A percentile compares a stretch with the other conserved stretches of the same genome.
Evolutionary conservation across 2,329 filamentous ascomycete species (phyloP).

Genomic region (Coniella lustricola): DNA sequence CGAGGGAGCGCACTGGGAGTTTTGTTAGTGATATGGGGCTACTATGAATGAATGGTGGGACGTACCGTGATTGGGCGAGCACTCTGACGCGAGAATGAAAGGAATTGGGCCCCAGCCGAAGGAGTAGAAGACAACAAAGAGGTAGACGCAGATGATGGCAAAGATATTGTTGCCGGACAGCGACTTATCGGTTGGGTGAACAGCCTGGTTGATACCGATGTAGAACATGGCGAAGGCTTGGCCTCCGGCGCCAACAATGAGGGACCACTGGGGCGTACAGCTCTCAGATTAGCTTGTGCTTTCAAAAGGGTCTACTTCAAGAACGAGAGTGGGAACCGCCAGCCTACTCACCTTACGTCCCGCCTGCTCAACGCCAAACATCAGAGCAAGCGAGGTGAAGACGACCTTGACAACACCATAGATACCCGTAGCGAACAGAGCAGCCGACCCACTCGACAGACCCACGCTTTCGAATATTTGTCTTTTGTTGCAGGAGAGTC

Average conservation of each 20-base stretch:
- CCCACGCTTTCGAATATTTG: slow-evolving; percentile 60
- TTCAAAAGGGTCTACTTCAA: background rate
- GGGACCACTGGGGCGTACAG: slow-evolving; percentile 38
- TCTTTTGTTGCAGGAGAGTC: slow-evolving; percentile 17
- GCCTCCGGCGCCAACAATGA: slow-evolving; percentile 36
- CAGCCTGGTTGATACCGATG: slow-evolving; percentile 29
- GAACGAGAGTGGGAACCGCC: slow-evolving; percentile 26
- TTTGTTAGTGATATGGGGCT: background rate
- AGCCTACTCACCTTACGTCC: slow-evolving; percentile 17
- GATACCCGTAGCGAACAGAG: slow-evolving; percentile 66
- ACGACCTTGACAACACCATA: slow-evolving; percentile 66
- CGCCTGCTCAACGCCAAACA: slow-evolving; percentile 16
- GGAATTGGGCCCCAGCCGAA: slow-evolving; percentile 23
- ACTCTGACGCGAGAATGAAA: slow-evolving; percentile 21
- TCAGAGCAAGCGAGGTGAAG: slow-evolving; percentile 20
- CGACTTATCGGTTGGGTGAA: slow-evolving; percentile 24
- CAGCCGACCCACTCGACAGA: slow-evolving; percentile 46
- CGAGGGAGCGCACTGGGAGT: slow-evolving; percentile 18
- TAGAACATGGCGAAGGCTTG: slow-evolving; percentile 35
- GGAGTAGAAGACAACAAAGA: slow-evolving; percentile 34
- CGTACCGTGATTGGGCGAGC: slow-evolving; percentile 20
- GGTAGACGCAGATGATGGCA: slow-evolving; percentile 38
- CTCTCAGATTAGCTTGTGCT: slow-evolving; percentile 27
- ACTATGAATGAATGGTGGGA: too few species aligned
- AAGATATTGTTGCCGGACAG: slow-evolving; percentile 33